Evolutionary conservation across 2,329 filamentous ascomycete species (phyloP).

Genomic region (Neoascochyta sp.): DNA sequence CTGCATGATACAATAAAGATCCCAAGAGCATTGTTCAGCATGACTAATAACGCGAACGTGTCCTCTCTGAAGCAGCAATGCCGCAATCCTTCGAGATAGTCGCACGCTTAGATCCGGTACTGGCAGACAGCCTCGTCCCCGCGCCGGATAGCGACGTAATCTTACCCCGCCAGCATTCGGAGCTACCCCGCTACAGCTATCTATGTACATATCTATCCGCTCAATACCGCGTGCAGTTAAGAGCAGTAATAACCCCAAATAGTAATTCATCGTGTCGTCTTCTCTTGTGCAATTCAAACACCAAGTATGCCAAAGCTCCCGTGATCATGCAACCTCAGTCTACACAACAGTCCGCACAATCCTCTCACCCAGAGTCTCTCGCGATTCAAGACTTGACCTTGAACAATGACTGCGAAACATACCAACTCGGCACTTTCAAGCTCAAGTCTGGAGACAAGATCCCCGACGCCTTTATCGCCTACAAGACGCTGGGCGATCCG

Average conservation of each 20-base stretch:
- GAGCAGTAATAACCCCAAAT: no score
- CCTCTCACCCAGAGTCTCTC: constrained; percentile 2
- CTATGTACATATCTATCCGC: no score
- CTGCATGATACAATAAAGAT: no score
- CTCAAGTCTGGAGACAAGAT: constrained; percentile 63
- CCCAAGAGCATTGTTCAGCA: no score
- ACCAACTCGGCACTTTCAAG: constrained; percentile 61
- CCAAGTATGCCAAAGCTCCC: constrained; percentile 3
- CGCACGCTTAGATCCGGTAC: constrained; percentile 9
- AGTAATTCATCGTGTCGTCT: not conserved
- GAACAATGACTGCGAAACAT: constrained; percentile 48
- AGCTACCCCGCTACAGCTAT: constrained; percentile 24
- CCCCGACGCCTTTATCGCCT: constrained; percentile 65
- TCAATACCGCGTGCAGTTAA: no score
- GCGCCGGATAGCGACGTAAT: constrained; percentile 8
- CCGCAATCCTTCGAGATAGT: constrained; percentile 1
- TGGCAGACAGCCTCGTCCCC: constrained; percentile 4
- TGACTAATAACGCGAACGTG: no score
- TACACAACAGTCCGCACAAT: constrained; percentile 7
- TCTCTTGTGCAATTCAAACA: not conserved
- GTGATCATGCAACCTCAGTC: not conserved
- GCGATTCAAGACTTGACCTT: constrained; percentile 11
- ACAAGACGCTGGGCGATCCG: constrained; percentile 68
- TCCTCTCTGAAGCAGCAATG: no score
- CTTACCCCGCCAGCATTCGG: constrained; percentile 14